A percentile compares a stretch with the other conserved stretches of the same genome.
phyloP scores from a whole-genome alignment of 345 rosid species.

The Limnanthes douglasii region DNA sequence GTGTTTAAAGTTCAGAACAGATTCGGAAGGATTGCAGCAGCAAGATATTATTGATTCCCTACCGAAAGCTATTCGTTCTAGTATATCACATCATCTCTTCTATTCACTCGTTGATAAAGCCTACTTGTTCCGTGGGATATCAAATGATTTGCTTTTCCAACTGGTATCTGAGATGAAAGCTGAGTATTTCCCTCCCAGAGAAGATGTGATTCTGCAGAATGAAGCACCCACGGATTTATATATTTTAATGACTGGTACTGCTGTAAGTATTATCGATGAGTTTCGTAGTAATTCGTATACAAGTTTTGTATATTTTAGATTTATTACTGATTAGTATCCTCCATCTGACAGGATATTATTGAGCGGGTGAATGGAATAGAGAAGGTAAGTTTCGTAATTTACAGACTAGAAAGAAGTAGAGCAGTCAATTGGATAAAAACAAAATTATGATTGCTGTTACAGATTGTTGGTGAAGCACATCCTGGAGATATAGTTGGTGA shows the following conservation, averaged over 20 bases:
- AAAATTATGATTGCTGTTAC: constrained; percentile 5
- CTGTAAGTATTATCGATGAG: constrained; percentile 23
- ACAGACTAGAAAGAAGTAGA: not conserved
- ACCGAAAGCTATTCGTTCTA: constrained; percentile 84
- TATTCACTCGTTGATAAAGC: constrained; percentile 61
- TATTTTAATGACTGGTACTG: constrained; percentile 68
- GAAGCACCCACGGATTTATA: constrained; percentile 90
- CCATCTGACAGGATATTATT: constrained; percentile 44
- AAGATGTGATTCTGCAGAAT: constrained; percentile 84
- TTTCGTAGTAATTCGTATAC: not conserved
- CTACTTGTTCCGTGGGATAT: constrained; percentile 78
- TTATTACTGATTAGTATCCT: constrained; percentile 7
- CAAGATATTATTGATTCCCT: constrained; percentile 73
- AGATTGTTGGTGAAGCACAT: constrained; percentile 55
- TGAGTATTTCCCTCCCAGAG: constrained; percentile 88
- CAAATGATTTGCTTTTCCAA: constrained; percentile 87
- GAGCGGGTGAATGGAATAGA: constrained; percentile 37
- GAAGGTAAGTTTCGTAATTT: constrained; percentile 29
- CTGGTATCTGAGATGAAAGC: constrained; percentile 95
- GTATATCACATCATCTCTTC: constrained; percentile 58
- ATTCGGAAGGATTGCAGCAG: constrained; percentile 82
- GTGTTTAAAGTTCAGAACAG: constrained; percentile 67
- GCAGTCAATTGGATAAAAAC: not conserved
- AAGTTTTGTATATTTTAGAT: constrained; percentile 2
- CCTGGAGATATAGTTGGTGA: constrained; percentile 73